These are phyloP conservation scores for Catenaria anguillulae DNA, from an alignment of 371 early-diverging fungal genomes.

Conservation along the genomic window DNA sequence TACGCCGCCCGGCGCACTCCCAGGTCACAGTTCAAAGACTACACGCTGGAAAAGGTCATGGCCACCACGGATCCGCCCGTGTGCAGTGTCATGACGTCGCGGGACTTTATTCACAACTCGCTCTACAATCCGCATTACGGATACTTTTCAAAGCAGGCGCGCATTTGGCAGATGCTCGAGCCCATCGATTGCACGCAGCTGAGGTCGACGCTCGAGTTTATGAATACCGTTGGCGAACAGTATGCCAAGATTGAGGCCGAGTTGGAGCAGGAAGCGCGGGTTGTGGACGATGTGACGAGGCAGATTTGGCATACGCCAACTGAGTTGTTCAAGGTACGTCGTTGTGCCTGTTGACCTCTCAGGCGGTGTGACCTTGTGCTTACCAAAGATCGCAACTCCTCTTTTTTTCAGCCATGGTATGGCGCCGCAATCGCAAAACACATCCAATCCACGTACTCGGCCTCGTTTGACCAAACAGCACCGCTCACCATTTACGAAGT, in stretches of 20 bases:
- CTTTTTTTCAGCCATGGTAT: constrained; percentile 76
- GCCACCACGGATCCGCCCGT: constrained; percentile 64
- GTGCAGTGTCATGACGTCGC: constrained; percentile 40
- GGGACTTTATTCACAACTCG: constrained; percentile 90
- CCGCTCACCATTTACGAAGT: constrained; percentile 76
- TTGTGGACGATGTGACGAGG: constrained; percentile 34
- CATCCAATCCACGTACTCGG: constrained; percentile 60
- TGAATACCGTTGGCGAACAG: constrained; percentile 53
- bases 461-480: constrained; percentile 26
- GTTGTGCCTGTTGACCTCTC: constrained; percentile 87
- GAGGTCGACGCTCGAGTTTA: constrained; percentile 64
- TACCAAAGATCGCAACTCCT: too few relatives aligned
- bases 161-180: constrained; percentile 45
- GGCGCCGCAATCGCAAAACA: constrained; percentile 83
- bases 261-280: constrained; percentile 11
- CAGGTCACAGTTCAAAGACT: too few relatives aligned
- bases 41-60: too few relatives aligned
- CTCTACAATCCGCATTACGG: constrained; percentile 91
- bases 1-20: too few relatives aligned
- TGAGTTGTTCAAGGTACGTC: constrained; percentile 60
- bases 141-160: constrained; percentile 87
- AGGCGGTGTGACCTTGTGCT: not conserved
- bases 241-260: constrained; percentile 60
- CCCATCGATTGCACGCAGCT: constrained; percentile 54
- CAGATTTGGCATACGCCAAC: constrained; percentile 97